phyloP scores from a whole-genome alignment of 148 eudicot genomes.

The Bassia scoparia region DNA sequence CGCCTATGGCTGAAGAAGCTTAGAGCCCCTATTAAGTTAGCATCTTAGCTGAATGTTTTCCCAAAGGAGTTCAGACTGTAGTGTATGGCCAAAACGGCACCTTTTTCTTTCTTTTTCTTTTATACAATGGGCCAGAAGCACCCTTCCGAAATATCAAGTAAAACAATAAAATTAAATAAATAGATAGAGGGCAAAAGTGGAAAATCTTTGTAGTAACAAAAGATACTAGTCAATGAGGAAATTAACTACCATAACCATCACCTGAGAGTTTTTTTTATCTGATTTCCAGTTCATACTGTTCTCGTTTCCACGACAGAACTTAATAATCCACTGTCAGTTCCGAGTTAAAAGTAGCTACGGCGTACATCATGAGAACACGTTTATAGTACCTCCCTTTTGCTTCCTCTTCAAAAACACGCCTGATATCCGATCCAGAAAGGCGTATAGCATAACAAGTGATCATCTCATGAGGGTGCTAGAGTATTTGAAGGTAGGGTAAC shows the following conservation, averaged over 20 bases:
- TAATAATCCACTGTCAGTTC: conserved; percentile 26
- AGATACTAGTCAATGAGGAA: conserved; percentile 28
- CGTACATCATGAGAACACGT: conserved; percentile 14
- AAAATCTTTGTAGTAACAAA: conserved; percentile 20
- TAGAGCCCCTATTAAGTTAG: conserved; percentile 3
- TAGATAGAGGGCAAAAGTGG: conserved; percentile 15
- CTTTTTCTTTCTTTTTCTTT: conserved; percentile 12
- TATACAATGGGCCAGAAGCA: conserved; percentile 30
- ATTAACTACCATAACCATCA: conserved; percentile 22
- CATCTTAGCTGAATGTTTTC: conserved; percentile 9
- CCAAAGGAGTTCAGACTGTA: conserved; percentile 9
- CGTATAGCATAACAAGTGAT: conserved; percentile 10
- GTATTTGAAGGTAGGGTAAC: conserved; percentile 41
- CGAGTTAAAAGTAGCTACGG: conserved; percentile 21
- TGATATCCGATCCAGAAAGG: conserved; percentile 11
- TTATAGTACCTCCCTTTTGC: conserved; percentile 11
- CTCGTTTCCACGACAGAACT: conserved; percentile 16
- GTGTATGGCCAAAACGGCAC: conserved; percentile 15
- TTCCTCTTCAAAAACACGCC: conserved; percentile 12
- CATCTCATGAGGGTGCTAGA: conserved; percentile 43
- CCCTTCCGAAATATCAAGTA: conserved; percentile 13
- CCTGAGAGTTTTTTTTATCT: conserved; percentile 9
- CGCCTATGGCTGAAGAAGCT: conserved; percentile 3
- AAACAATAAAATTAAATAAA: conserved; percentile 23
- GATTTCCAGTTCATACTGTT: conserved; percentile 5